A percentile compares a stretch with the other conserved stretches of the same genome.
phyloP scores from a whole-genome alignment of 2,329 filamentous ascomycete genomes.

The Dothistroma pini region DNA sequence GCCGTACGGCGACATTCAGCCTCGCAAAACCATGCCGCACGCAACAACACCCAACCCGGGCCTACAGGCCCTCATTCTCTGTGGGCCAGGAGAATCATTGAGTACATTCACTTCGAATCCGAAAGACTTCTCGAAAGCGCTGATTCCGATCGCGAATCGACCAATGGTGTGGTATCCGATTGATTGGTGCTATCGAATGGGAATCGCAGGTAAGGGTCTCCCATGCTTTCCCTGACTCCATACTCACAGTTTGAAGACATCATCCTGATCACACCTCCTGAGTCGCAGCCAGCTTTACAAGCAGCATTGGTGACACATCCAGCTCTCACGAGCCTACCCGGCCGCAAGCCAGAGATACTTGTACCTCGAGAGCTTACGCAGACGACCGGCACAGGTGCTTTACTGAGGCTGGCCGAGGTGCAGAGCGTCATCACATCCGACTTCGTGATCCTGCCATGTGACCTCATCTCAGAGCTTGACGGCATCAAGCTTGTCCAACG shows the following conservation, averaged over 20 bases:
- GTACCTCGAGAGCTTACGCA: conserved; percentile 72
- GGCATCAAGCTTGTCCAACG: conserved; percentile 80
- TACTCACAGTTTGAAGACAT: conserved; percentile 38
- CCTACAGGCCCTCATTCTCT: conserved; percentile 79
- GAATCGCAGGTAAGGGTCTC: conserved; percentile 59
- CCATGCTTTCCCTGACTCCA: background rate
- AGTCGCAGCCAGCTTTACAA: conserved; percentile 62
- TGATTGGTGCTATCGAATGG: conserved; percentile 79
- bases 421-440: conserved; percentile 74
- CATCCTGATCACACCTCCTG: conserved; percentile 55
- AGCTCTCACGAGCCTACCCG: conserved; percentile 68
- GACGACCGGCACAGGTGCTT: conserved; percentile 84
- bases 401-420: conserved; percentile 80
- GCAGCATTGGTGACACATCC: conserved; percentile 72
- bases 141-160: conserved; percentile 76
- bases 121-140: conserved; percentile 75
- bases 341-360: conserved; percentile 70
- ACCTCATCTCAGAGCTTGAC: conserved; percentile 84
- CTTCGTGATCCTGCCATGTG: conserved; percentile 88
- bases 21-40: conserved; percentile 61
- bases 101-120: conserved; percentile 78
- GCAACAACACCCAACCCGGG: conserved; percentile 70
- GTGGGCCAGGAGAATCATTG: conserved; percentile 76
- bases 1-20: too few species aligned
- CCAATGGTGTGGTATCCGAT: conserved; percentile 90